These are phyloP conservation scores for Cystofilobasidium capitatum DNA, from an alignment of 768 basidiomycete genomes.

Conservation along the genomic window DNA sequence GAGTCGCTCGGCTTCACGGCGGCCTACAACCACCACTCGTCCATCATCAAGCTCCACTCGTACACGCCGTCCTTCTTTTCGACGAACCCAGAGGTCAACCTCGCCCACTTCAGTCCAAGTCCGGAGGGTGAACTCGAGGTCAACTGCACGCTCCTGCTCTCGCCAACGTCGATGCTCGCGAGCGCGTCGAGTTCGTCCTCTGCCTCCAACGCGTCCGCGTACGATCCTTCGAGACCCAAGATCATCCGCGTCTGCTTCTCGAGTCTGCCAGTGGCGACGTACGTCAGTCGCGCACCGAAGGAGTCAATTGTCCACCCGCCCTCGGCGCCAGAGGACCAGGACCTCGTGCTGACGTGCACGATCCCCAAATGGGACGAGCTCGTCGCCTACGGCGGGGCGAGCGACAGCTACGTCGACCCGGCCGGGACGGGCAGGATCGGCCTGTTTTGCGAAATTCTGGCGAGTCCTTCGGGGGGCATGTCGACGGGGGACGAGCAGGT, in stretches of 20 bases:
- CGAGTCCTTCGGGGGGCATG: not conserved
- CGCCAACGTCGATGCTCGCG: not conserved
- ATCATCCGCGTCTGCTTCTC: conserved; percentile 20
- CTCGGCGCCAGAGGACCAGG: conserved; percentile 12
- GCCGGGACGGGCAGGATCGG: conserved; percentile 3
- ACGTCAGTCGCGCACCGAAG: not conserved
- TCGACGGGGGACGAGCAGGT: not conserved
- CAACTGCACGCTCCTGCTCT: conserved; percentile 20
- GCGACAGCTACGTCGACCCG: not conserved
- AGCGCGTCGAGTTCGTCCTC: not conserved
- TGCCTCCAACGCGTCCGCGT: not conserved
- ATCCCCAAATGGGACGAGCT: conserved; percentile 7
- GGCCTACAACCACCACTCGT: conserved; percentile 12
- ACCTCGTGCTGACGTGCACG: conserved; percentile 19
- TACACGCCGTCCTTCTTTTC: conserved; percentile 6
- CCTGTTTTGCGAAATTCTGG: conserved; percentile 22
- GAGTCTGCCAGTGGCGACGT: conserved; percentile 6
- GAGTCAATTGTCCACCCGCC: not conserved
- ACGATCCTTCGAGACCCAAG: conserved; percentile 4
- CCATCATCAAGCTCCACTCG: conserved; percentile 20
- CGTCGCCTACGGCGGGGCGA: not conserved
- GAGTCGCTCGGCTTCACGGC: conserved; percentile 6
- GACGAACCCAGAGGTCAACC: not conserved
- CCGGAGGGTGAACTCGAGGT: conserved; percentile 4
- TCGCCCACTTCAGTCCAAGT: not conserved